Percentiles rank a stretch among this genome's conserved stretches.
Conservation (phyloP, 2,329 filamentous ascomycete genomes). For the Epicoccum sorghinum region DNA sequence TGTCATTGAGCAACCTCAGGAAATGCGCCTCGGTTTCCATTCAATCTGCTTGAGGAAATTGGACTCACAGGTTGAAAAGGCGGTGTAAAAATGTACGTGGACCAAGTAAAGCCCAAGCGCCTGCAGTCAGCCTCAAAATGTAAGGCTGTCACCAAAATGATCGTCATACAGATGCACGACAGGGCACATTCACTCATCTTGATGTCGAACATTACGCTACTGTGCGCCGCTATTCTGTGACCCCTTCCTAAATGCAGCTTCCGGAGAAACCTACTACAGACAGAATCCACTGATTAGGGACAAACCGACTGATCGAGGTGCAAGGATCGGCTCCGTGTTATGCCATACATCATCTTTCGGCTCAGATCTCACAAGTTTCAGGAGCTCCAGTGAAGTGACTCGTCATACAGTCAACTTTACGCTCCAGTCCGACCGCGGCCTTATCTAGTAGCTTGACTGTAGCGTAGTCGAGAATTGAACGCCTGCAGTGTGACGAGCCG, state of each 20-base stretch:
- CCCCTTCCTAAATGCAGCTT: neutral
- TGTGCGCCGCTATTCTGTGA: neutral
- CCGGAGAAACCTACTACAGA: neutral
- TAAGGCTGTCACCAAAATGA: conserved; percentile 1
- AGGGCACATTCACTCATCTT: neutral
- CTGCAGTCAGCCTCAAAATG: conserved; percentile 16
- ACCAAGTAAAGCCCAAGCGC: conserved; percentile 9
- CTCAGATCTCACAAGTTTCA: no score
- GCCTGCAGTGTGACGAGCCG: conserved; percentile 1
- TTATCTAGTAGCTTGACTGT: neutral
- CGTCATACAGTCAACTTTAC: neutral
- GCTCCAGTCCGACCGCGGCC: neutral
- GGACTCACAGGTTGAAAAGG: conserved; percentile 1
- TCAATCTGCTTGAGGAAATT: neutral
- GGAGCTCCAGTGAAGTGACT: no score
- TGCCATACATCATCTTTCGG: no score
- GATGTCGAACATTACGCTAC: neutral
- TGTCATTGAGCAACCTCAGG: neutral
- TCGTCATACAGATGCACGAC: conserved; percentile 7
- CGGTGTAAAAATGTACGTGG: conserved; percentile 18
- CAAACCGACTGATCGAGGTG: no score
- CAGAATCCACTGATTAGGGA: no score
- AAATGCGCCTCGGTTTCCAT: neutral
- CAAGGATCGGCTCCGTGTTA: no score
- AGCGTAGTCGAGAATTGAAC: neutral